Evolutionary conservation across 768 basidiomycete genomes (phyloP).

Genomic region (Lactarius deliciosus): DNA sequence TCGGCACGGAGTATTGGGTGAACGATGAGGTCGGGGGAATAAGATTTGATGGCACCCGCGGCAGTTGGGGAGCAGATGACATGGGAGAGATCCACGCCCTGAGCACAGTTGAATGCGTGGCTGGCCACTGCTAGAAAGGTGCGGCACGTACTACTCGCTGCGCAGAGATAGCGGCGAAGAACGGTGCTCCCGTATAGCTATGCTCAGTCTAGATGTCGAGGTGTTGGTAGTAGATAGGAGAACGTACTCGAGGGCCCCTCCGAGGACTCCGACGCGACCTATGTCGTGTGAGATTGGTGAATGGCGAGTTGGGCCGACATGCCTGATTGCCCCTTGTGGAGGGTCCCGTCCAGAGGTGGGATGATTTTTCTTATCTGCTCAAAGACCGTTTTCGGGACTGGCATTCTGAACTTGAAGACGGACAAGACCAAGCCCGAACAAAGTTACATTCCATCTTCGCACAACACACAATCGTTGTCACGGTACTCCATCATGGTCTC

Average conservation of each 20-base stretch:
- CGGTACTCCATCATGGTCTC: too few species aligned
- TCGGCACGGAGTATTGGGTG: slow-evolving; percentile 84
- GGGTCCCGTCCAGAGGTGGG: slow-evolving; percentile 81
- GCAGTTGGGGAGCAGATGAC: slow-evolving; percentile 96
- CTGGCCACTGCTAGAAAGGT: slow-evolving; percentile 1
- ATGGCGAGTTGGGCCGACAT: slow-evolving; percentile 30
- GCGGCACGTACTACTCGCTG: slow-evolving; percentile 65
- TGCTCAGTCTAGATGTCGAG: slow-evolving; percentile 1
- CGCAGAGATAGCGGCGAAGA: slow-evolving; percentile 90
- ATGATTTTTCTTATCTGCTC: slow-evolving; percentile 80
- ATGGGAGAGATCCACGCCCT: slow-evolving; percentile 95
- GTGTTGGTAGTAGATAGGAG: not conserved
- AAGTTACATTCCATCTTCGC: too few species aligned
- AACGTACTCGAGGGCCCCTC: slow-evolving; percentile 88
- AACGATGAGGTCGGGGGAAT: slow-evolving; percentile 95
- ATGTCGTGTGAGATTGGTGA: slow-evolving; percentile 11
- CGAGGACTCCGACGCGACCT: slow-evolving; percentile 92
- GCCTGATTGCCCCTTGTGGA: slow-evolving; percentile 97
- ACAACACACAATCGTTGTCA: too few species aligned
- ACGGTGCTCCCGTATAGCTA: slow-evolving; percentile 97
- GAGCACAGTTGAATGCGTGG: not conserved
- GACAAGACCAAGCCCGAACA: not conserved
- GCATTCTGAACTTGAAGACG: slow-evolving; percentile 43
- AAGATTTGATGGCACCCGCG: slow-evolving; percentile 91
- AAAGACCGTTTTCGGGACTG: slow-evolving; percentile 58